Evolutionary conservation across 164 flowering plant genomes (phyloP), one percentile per base, ranked within the genome.

Genomic region (Nymphaea thermarum): DNA sequence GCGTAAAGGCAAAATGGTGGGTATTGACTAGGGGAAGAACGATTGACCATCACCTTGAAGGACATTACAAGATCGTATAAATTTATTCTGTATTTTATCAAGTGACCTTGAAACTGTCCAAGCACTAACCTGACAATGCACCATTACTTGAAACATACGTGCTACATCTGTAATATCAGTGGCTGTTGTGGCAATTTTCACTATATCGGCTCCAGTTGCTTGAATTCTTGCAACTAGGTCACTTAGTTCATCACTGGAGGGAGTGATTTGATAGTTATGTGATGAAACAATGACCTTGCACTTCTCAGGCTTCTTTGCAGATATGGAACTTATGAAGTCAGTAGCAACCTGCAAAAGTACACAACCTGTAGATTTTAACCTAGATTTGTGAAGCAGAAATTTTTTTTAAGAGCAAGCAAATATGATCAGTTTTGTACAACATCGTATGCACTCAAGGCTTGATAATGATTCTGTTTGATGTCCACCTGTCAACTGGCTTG

Each of bases 161-260:
- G 71, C 74, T 42, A 77, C n/a, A 51, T 86, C 88, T 14, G 90
- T 84, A 44, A 87, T 87, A 59, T 78, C 62, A 25, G 11, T 42
- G 43, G 80, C 85, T 61, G 67, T 71, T 7, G 73, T 70, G 6
- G 75, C 80, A 70, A 87, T 36, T 65, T 83, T 86, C 67, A 85
- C 62, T 47, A 92, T 86, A 77, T 95, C 99, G 72, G 99, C 99
- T 71, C 99, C 98, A 74, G 88, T 77, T 44, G 87, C 83, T 81
- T 90, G 99, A 72, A 92, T 89, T 55, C 70, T 80, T 59, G 87
- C 89, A 64, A 85, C 96, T 75, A 92, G 93, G 72, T 81, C 78
- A 15, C 89, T 86, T 71, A 92, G 83, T 36, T 90, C 97, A 76
- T 95, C 98, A 71, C 78, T 75, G 44, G 96, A 83, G 59, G 99